Conservation (phyloP, 2,329 filamentous ascomycete genomes). For the Trichophyton benhamiae region DNA sequence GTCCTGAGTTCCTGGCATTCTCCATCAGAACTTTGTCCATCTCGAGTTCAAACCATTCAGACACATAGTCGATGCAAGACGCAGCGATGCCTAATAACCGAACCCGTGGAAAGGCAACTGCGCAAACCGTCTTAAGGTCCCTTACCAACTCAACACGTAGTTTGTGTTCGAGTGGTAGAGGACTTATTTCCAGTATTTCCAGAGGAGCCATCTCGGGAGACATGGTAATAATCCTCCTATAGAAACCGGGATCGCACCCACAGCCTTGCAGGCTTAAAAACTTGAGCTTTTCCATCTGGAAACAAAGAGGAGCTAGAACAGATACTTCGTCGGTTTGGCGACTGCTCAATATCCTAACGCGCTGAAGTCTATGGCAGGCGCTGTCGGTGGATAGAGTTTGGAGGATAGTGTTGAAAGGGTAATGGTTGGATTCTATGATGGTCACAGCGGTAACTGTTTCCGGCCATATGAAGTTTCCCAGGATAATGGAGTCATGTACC, state of each 20-base stretch:
- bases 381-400: neutral
- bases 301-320: neutral
- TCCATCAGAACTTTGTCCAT: slow-evolving; percentile 19
- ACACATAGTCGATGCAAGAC: slow-evolving; percentile 12
- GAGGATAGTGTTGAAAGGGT: neutral
- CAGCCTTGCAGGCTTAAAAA: slow-evolving; percentile 25
- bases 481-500: neutral
- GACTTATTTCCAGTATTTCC: slow-evolving; percentile 21
- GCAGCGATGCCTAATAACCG: slow-evolving; percentile 20
- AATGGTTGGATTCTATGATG: neutral
- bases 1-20: slow-evolving; percentile 12
- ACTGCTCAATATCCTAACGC: slow-evolving; percentile 11
- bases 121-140: neutral
- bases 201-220: slow-evolving; percentile 10
- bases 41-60: slow-evolving; percentile 16
- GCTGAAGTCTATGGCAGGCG: neutral
- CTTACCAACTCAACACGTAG: neutral
- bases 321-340: slow-evolving; percentile 13
- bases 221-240: neutral
- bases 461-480: slow-evolving; percentile 8
- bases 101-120: slow-evolving; percentile 14
- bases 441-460: slow-evolving; percentile 15
- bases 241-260: slow-evolving; percentile 17
- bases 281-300: slow-evolving; percentile 18
- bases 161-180: neutral